These are phyloP conservation scores for Fusarium sp. DNA, from an alignment of 2,329 filamentous ascomycete species.

Conservation along the genomic window DNA sequence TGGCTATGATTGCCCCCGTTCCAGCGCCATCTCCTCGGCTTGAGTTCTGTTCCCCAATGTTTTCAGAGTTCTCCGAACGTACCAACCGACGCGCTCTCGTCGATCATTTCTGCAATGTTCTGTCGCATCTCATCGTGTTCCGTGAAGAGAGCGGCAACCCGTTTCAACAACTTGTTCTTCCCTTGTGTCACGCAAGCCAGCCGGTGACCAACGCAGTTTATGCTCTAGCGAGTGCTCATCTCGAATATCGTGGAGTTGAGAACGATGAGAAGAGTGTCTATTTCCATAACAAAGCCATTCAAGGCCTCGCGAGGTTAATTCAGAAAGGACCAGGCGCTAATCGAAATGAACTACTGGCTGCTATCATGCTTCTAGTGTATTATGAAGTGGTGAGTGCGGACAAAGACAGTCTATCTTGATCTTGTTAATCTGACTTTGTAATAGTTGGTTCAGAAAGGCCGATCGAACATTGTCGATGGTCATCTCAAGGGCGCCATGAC, in stretches of 20 bases:
- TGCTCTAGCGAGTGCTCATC: constrained; percentile 83
- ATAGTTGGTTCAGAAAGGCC: constrained; percentile 69
- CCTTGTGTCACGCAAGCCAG: constrained; percentile 64
- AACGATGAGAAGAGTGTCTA: constrained; percentile 66
- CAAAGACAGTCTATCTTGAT: not conserved
- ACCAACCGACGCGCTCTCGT: constrained; percentile 66
- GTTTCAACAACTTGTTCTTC: constrained; percentile 71
- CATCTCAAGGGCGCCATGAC: constrained; percentile 72
- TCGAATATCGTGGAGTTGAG: constrained; percentile 72
- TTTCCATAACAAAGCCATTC: constrained; percentile 70
- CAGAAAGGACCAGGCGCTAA: constrained; percentile 62
- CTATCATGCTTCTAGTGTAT: constrained; percentile 71
- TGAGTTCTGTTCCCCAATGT: constrained; percentile 64
- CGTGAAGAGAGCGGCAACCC: constrained; percentile 71
- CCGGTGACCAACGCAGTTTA: constrained; percentile 85
- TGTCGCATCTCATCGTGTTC: constrained; percentile 74
- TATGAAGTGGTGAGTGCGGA: constrained; percentile 68
- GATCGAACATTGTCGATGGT: constrained; percentile 68
- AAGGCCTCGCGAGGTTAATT: constrained; percentile 67
- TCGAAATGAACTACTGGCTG: constrained; percentile 68
- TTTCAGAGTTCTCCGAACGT: constrained; percentile 67
- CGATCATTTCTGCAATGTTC: constrained; percentile 71
- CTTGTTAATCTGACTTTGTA: constrained; percentile 15
- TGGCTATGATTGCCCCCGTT: constrained; percentile 45
- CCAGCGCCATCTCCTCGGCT: constrained; percentile 51